These are phyloP conservation scores for Penicillium pulvis DNA, from an alignment of 495 filamentous ascomycete species.

Conservation along the genomic window DNA sequence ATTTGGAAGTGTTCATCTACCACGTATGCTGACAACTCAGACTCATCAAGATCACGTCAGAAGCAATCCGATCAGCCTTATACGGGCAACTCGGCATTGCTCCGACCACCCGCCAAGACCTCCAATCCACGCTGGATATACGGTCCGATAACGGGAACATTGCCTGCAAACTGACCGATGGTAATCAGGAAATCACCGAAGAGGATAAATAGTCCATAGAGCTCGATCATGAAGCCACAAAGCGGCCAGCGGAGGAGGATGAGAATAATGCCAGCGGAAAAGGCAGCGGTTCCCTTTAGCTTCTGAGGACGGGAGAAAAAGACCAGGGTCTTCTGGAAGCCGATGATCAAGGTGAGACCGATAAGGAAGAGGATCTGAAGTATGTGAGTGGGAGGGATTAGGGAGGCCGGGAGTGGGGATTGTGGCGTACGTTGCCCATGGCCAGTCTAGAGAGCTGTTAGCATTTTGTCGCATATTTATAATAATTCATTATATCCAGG, in stretches of 20 bases:
- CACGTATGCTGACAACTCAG: background rate
- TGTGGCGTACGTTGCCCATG: constrained; percentile 75
- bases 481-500: background rate
- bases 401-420: background rate
- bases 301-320: constrained; percentile 96
- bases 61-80: constrained; percentile 14
- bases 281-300: constrained; percentile 86
- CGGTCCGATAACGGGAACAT: constrained; percentile 82
- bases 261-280: constrained; percentile 78
- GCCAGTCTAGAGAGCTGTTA: constrained; percentile 58
- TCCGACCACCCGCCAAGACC: constrained; percentile 59
- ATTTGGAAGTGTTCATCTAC: background rate
- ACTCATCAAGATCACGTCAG: background rate
- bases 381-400: constrained; percentile 14
- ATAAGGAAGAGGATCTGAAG: constrained; percentile 90
- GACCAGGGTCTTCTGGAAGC: constrained; percentile 81
- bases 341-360: constrained; percentile 93
- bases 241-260: constrained; percentile 89
- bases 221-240: constrained; percentile 84
- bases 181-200: constrained; percentile 98
- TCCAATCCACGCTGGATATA: constrained; percentile 74
- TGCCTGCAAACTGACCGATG: constrained; percentile 81
- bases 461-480: background rate
- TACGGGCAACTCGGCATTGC: constrained; percentile 79
- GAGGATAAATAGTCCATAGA: constrained; percentile 88